Evolutionary conservation across 2,329 filamentous ascomycete species (phyloP).

Genomic region (Chrysosporium keratinophilum): DNA sequence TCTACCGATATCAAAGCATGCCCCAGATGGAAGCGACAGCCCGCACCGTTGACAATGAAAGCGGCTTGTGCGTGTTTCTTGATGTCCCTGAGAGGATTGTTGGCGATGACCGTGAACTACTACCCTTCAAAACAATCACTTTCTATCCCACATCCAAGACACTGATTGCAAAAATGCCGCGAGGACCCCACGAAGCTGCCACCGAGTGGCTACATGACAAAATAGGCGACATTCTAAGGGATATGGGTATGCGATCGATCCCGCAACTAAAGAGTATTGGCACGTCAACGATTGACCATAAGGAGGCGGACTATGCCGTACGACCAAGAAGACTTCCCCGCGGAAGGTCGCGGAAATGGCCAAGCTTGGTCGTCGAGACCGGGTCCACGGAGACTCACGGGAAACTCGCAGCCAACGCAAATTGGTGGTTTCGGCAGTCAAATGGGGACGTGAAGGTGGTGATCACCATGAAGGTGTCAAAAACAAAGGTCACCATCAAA

Average conservation of each 20-base stretch:
- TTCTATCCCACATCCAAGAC: neutral
- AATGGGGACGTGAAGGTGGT: slow-evolving; percentile 2
- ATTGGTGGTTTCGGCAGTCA: neutral
- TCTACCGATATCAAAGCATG: slow-evolving; percentile 11
- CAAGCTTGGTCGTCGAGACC: slow-evolving; percentile 1
- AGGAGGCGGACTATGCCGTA: neutral
- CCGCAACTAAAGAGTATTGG: neutral
- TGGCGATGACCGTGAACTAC: neutral
- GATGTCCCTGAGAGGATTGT: slow-evolving; percentile 3
- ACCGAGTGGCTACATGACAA: neutral
- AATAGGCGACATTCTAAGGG: neutral
- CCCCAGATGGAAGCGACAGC: slow-evolving; percentile 10
- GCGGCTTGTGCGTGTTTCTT: slow-evolving; percentile 10
- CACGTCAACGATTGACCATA: neutral
- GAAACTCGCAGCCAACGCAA: too few relatives aligned
- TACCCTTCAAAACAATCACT: neutral
- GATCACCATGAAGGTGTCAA: neutral
- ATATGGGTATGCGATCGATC: neutral
- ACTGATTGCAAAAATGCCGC: slow-evolving; percentile 2
- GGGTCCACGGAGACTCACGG: neutral
- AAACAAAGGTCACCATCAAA: slow-evolving; percentile 1
- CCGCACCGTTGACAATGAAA: slow-evolving; percentile 6
- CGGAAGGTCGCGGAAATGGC: neutral
- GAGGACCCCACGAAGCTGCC: slow-evolving; percentile 4
- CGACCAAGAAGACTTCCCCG: neutral